Base-by-base conservation (phyloP, 2,329 filamentous ascomycete species). In the Calonectria henricotiae region DNA sequence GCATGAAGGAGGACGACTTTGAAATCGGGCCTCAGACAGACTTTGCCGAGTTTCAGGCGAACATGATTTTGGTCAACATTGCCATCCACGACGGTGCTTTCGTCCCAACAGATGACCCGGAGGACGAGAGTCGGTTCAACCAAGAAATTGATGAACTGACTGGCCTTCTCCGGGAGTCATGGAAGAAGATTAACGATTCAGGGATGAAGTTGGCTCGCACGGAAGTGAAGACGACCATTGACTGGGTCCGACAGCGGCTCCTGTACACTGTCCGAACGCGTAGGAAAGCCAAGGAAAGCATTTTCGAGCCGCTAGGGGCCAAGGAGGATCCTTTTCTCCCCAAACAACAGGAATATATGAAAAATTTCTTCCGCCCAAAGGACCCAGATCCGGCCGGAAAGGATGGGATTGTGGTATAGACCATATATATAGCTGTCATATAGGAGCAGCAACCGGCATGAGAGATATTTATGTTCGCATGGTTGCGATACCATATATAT, bases 171-270 rank as follows among this genome's bases (percentile, higher is more conserved):
- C 89, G 91, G 72, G 80, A 82, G 17, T 83, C 91, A 37, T 86
- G 86, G 81, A 84, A 85, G 68, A 87, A 87, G 44, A 97, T 97
- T 76, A 88, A 91, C 69, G 93, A 95, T 77, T 88, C 91, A 1
- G 94, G 93, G 46, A 92, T 94, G 51, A 90, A 90, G 25, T 86
- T 96, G 68, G 88, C 89, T 17, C 89, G 93, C 35, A 92, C 93
- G 35, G 91, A 97, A 77, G 90, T 93, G 13, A 98, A 97, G 82
- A 90, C 91, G 65, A 87, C 88, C 12, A 86, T 97, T 44, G 93
- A 97, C 76, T 88, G 91, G 68, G 83, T 98, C n/a, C 88, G 91
- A 69, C 90, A 93, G 76, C 89, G 95, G 66, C 85, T 98, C 15
- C 83, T 90, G 55, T 91, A 92, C 79, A 88, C 89, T 3, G 91